A percentile compares a stretch with the other conserved stretches of the same genome.
Evolutionary conservation across 805 yeast species (phyloP).

Genomic region (Lipomyces starkeyi): DNA sequence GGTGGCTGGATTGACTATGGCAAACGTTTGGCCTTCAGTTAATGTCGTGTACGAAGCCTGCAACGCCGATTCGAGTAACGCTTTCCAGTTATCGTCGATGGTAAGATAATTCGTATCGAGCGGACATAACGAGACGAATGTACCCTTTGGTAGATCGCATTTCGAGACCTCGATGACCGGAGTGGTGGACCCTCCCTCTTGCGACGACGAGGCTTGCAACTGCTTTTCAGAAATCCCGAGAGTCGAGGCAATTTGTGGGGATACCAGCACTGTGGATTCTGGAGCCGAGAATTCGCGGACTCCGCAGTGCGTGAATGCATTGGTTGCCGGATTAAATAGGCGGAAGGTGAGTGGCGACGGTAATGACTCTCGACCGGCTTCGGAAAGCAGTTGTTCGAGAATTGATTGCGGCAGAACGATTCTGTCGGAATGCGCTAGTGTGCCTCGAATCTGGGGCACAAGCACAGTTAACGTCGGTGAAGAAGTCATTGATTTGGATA

Average conservation of each 20-base stretch:
- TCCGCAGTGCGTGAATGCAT: constrained; percentile 49
- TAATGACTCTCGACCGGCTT: constrained; percentile 32
- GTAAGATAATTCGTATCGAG: constrained; percentile 43
- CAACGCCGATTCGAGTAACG: constrained; percentile 58
- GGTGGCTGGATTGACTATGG: constrained; percentile 45
- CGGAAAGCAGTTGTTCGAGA: constrained; percentile 34
- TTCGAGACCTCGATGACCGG: constrained; percentile 40
- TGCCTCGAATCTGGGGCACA: constrained; percentile 1
- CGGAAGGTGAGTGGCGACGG: constrained; percentile 52
- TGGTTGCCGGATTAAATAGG: constrained; percentile 40
- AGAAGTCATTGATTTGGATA: not conserved
- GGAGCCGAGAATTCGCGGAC: constrained; percentile 58
- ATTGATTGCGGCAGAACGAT: constrained; percentile 38
- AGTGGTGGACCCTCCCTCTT: not conserved
- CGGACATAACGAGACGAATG: constrained; percentile 54
- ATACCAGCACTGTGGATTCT: constrained; percentile 49
- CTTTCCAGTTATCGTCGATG: constrained; percentile 57
- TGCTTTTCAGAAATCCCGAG: constrained; percentile 40
- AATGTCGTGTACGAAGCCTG: constrained; percentile 58
- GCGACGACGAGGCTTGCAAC: constrained; percentile 22
- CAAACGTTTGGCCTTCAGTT: constrained; percentile 50
- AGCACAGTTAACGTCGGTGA: not conserved
- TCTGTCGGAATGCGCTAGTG: constrained; percentile 35
- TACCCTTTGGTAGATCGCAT: constrained; percentile 54
- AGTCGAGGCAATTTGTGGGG: constrained; percentile 46